Base-by-base conservation (phyloP, 2,329 filamentous ascomycete genomes). In the Microcera coccophila region DNA sequence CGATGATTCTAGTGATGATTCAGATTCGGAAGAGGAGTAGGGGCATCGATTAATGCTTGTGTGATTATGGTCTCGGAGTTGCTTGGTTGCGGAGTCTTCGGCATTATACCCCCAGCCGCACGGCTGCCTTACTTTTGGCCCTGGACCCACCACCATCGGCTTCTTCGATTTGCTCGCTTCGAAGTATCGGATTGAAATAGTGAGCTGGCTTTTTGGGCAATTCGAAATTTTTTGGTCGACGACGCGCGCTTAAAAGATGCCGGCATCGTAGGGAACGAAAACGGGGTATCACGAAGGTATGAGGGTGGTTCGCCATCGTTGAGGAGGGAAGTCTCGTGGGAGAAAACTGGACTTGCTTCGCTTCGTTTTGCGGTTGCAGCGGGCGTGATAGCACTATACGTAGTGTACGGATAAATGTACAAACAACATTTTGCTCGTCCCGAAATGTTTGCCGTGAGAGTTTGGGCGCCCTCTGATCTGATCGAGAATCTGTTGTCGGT, bases 11-110 rank as follows among this genome's bases (percentile, higher is more conserved):
- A 67, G 64, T 34, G 71, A 73, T 19, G 70, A 72, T 36, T 73
- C 71, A 2, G 71, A 73, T 36, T 72, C 69, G 28, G 72, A 73
- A 39, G 71, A 72, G 32, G 70, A 72, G 52, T 66, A 78, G 52
- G 12, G 7, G 22, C 22, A 7, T 12, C 22, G 12, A 26, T 12
- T 7, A 26, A 26, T 26, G 22, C 12, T 7, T 26, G 22, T 26
- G 12, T 26, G 22, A 26, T 7, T 45, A 54, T 54, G 44, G 48
- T 42, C 41, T 32, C 47, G 46, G 52, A 45, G 41, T 50, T 48
- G 41, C 51, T 47, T 52, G 44, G 51, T 49, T 45, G 45, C 36
- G 51, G 37, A 47, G 42, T 55, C 49, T 49, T 52, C 42, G 50
- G 45, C 54, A 55, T 55, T 54, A 58, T 58, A 58, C 55, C n/a